Base-by-base conservation (phyloP, 805 yeast species). In the Wickerhamomyces bisporus region DNA sequence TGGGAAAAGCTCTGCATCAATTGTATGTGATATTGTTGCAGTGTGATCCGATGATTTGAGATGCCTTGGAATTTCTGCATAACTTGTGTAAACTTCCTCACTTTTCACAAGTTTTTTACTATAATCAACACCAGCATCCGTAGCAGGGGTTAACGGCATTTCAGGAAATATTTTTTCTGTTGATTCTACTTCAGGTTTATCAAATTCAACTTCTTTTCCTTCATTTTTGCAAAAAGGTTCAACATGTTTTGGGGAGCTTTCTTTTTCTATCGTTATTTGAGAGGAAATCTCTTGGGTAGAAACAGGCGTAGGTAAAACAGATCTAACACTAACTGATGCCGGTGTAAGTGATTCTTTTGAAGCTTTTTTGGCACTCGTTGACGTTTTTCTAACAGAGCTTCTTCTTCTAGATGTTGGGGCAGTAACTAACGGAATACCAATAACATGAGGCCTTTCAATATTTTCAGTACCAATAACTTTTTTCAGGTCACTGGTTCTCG, bases 1-100 rank as follows among this genome's bases (percentile, higher is more conserved):
- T 0, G 77, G 78, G 54, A 84, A 74, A 19, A 55, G 57, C 1
- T 71, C 69, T 30, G 74, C 73, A 50, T 79, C 77, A 26, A 84
- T 63, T 7, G 61, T 52, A 25, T 76, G 67, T 13, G 66, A 57
- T 14, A 69, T 60, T 15, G 66, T 26, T 11, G 34, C 25, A 8
- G 41, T 30, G 1, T 48, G 65, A 23, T 70, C 55, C 7, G 68
- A 59, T n/a, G 66, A 64, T 19, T 58, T 61, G 11, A 71, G 44
- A 42, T 68, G 45, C 50, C 59, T 49, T 28, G 68, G 57, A 45
- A 70, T 45, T 43, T 68, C 31, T 8, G 12, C 6, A 17, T 12
- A 29, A n/a, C 37, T 26, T n/a, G n/a, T n/a, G n/a, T n/a, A n/a
- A n/a, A n/a, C n/a, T n/a, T n/a, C n/a, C n/a, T n/a, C n/a, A n/a